Base-by-base conservation (phyloP, 768 basidiomycete genomes). In the Russula sp. region DNA sequence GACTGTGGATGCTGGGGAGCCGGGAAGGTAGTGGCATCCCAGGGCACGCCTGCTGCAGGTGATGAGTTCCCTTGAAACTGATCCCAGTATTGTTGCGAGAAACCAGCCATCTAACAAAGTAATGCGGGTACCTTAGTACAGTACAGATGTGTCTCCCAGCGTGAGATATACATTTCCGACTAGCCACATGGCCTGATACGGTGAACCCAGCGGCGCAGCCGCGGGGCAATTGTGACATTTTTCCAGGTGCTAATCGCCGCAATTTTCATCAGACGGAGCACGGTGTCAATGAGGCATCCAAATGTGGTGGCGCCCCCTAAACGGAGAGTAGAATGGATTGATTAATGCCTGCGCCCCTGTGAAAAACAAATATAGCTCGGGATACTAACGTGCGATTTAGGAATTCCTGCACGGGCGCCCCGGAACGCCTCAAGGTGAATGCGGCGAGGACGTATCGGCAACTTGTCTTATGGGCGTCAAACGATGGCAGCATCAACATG, bases 321-420 rank as follows among this genome's bases (percentile, higher is more conserved):
- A 46, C 44, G 44, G 44, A 46, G 42, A 42, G 44, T 46, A n/a
- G 44, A 46, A n/a, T n/a, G n/a, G 44, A 9, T 44, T n/a, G 44
- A n/a, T 20, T n/a, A 9, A 3, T 20, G n/a, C 2, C 48, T 22
- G 3, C n/a, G 44, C 44, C 44, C 44, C 44, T 46, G n/a, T 46
- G n/a, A n/a, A 22, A 18, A n/a, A n/a, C 18, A 14, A 26, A 24
- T 13, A 49, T 49, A 7, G 7, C 0, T 14, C 22, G 22, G 48
- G 11, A 49, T 3, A 16, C 49, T 26, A 26, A 24, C 11, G 11
- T 49, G 24, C 32, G 1, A 26, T 18, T 22, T 16, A 24, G 54
- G 61, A 62, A 56, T 22, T 34, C n/a, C 6, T 26, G 10, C 28
- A 40, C 59, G 59, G 59, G 44, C 30, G n/a, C 5, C 7, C 11